phyloP scores from a whole-genome alignment of 2,329 filamentous ascomycete species.

The Tympanopsis confertula region DNA sequence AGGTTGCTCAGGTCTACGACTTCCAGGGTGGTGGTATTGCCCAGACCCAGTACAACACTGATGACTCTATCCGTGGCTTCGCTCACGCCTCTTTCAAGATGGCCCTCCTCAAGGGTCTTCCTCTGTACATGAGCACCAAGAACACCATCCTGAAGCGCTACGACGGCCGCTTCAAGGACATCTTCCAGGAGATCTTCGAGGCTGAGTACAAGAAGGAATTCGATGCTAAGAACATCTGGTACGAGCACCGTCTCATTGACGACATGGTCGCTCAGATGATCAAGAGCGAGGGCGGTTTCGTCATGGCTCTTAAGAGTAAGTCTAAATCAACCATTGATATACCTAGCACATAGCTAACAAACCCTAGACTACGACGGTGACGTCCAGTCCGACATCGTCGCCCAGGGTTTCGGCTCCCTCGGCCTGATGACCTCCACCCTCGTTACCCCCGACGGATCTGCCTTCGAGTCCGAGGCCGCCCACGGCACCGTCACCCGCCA shows the following conservation, averaged over 20 bases:
- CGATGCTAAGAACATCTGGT: conserved; percentile 90
- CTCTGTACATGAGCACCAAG: conserved; percentile 99
- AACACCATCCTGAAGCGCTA: conserved; percentile 99
- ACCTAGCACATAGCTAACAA: conserved; percentile 4
- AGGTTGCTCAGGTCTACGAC: conserved; percentile 81
- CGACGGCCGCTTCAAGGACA: conserved; percentile 97
- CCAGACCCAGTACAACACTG: conserved; percentile 96
- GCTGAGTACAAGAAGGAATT: conserved; percentile 76
- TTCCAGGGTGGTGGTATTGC: conserved; percentile 82
- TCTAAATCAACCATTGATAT: conserved; percentile 9
- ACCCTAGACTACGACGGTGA: conserved; percentile 88
- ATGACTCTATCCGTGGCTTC: conserved; percentile 88
- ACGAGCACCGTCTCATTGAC: conserved; percentile 97
- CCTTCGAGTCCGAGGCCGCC: conserved; percentile 93
- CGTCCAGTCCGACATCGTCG: conserved; percentile 95
- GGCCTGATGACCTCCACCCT: conserved; percentile 98
- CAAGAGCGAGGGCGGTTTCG: conserved; percentile 91
- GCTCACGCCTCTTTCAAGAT: conserved; percentile 96
- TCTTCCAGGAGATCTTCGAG: conserved; percentile 96
- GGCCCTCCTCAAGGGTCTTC: conserved; percentile 72
- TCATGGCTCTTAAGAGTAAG: conserved; percentile 96
- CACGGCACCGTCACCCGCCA: conserved; percentile 97
- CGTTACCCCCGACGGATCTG: conserved; percentile 91
- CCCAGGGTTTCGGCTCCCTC: conserved; percentile 94
- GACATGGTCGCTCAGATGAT: conserved; percentile 99